Evolutionary conservation across 73 alveolate genomes (phyloP), one percentile per base, ranked within the genome.

Genomic region (Durusdinium trenchii): DNA sequence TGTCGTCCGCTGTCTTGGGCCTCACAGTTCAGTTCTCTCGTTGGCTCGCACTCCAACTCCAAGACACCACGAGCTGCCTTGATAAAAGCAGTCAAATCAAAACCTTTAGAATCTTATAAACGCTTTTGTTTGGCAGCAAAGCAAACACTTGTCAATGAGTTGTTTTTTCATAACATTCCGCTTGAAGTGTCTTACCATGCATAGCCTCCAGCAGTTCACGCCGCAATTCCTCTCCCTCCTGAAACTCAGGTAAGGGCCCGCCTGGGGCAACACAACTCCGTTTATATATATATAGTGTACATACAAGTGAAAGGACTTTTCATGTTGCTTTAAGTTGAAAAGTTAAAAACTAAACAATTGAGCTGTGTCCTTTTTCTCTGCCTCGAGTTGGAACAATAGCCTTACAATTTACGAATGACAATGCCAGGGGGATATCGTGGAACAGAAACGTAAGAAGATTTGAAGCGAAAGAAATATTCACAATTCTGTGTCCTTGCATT

Each of bases 221-320:
- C 54, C 86, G 85, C 96, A 64, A 67, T 42, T 90, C 96, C 45
- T 90, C 96, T 14, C 86, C 87, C 42, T 90, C 96, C 96, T 89
- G 40, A 32, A 54, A 40, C 20, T 38, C 54, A 6, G 32, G 43
- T 28, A 5, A 40, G 3, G 23, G 26, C 89, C 20, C 0, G 12
- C 61, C 64, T 54, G 9, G 9, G 9, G 20, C 64, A 54, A 54
- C 28, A 9, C 20, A 20, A 20, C 64, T 54, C 20, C 64, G 64
- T 9, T 54, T 54, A 54, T 9, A 54, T 20, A 54, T 54, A 54
- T 54, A 20, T 54, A 20, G 28, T 54, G 64, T 54, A 9, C 9
- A 54, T 12, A 54, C 64, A 54, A 54, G 28, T 20, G 28, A 54
- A 54, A 54, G 9, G 9, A 20, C 20, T 9, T 9, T 9, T 20